Conservation (phyloP, 305 asterid species). For the Ajuga reptans region DNA sequence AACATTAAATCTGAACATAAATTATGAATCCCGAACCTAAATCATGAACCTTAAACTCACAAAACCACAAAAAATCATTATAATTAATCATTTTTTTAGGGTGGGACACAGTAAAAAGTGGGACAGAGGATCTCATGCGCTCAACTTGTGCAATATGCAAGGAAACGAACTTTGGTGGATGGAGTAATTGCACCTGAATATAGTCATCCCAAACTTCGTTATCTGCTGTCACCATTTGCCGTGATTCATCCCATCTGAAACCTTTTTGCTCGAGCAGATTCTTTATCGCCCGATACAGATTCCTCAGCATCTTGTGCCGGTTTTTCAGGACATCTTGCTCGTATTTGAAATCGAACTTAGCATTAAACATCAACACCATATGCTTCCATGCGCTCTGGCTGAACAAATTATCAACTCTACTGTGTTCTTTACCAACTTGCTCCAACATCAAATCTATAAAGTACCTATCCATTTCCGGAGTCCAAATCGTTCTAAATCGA, state of each 20-base stretch:
- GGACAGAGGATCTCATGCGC: no score
- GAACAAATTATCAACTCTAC: constrained; percentile 27
- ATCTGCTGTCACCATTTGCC: constrained; percentile 28
- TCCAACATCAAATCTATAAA: constrained; percentile 33
- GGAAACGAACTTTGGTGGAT: background rate
- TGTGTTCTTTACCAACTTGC: constrained; percentile 25
- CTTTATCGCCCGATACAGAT: constrained; percentile 20
- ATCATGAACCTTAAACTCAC: no score
- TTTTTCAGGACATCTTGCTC: constrained; percentile 33
- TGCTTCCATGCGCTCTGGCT: constrained; percentile 32
- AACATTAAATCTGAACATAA: no score
- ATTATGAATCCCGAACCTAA: no score
- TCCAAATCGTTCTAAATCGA: constrained; percentile 35
- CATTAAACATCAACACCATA: constrained; percentile 27
- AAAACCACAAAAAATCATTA: no score
- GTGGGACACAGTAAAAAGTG: no score
- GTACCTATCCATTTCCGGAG: constrained; percentile 35
- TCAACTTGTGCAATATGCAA: no score
- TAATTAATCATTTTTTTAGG: no score
- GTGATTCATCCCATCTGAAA: constrained; percentile 32
- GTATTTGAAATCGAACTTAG: constrained; percentile 26
- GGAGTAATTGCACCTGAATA: constrained; percentile 26
- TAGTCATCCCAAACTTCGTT: constrained; percentile 31
- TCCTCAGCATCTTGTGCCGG: constrained; percentile 34
- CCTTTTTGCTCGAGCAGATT: constrained; percentile 32